Evolutionary conservation across 306 rosid species (phyloP).

Genomic region (Cicer pinnatifidum): DNA sequence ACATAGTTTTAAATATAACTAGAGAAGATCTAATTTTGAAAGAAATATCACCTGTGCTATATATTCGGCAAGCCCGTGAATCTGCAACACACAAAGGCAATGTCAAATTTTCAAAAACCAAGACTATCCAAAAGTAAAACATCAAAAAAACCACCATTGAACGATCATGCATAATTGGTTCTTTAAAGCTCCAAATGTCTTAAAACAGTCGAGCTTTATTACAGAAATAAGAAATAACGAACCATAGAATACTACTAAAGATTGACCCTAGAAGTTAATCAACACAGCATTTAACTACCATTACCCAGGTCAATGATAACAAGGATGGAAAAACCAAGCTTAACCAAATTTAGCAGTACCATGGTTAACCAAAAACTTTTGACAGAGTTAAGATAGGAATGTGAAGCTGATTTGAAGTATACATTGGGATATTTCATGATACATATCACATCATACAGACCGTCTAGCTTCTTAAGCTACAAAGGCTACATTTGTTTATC

Average conservation of each 20-base stretch:
- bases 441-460: conserved; percentile 24
- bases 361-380: conserved; percentile 21
- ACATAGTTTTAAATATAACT: background rate
- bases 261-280: conserved; percentile 36
- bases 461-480: conserved; percentile 30
- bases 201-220: conserved; percentile 5
- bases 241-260: conserved; percentile 5
- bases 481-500: conserved; percentile 18
- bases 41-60: conserved; percentile 89
- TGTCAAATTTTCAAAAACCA: conserved; percentile 43
- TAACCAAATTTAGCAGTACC: conserved; percentile 26
- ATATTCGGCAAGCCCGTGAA: conserved; percentile 91
- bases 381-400: conserved; percentile 32
- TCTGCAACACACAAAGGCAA: conserved; percentile 62
- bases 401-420: conserved; percentile 33
- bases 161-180: conserved; percentile 29
- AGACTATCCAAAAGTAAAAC: conserved; percentile 12
- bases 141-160: background rate
- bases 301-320: conserved; percentile 20
- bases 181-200: conserved; percentile 13
- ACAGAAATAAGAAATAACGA: conserved; percentile 14
- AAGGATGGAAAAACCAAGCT: conserved; percentile 31
- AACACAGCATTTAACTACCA: conserved; percentile 38
- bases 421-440: conserved; percentile 25
- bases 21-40: conserved; percentile 26